A percentile compares a stretch with the other conserved stretches of the same genome.
phyloP scores from a whole-genome alignment of 2,329 filamentous ascomycete species.

The Harringtonia aguacate region DNA sequence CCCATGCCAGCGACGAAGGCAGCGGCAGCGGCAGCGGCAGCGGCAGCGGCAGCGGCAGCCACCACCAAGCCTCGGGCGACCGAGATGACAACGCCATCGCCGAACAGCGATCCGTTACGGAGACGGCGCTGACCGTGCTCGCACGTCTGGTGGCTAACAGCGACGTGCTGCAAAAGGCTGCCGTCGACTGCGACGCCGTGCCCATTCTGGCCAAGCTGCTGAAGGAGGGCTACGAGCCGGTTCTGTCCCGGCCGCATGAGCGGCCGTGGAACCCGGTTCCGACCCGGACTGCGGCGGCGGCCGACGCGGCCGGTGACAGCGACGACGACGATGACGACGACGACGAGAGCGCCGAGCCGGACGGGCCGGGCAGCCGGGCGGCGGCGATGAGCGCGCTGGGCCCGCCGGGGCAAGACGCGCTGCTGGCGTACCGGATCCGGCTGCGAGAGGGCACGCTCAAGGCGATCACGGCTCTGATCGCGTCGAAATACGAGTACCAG shows the following conservation, averaged over 20 bases:
- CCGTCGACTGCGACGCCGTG: conserved; percentile 52
- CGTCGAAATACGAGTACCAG: conserved; percentile 73
- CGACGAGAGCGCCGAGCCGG: neutral
- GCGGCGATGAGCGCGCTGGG: conserved; percentile 36
- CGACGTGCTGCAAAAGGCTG: conserved; percentile 68
- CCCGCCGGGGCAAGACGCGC: conserved; percentile 46
- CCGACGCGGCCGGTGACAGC: neutral
- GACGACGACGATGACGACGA: neutral
- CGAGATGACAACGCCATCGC: conserved; percentile 27
- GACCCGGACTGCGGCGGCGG: conserved; percentile 5
- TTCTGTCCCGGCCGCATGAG: conserved; percentile 19
- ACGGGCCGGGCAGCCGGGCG: conserved; percentile 14
- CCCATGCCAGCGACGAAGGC: too few species aligned
- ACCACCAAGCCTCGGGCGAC: conserved; percentile 3
- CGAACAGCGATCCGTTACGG: conserved; percentile 43
- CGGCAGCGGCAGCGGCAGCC: conserved; percentile 14
- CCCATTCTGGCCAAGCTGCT: conserved; percentile 36
- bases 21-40: conserved; percentile 19
- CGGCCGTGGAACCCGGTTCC: conserved; percentile 26
- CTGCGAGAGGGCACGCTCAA: conserved; percentile 67
- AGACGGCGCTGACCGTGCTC: conserved; percentile 64
- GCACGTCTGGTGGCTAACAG: conserved; percentile 71
- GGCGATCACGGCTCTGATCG: conserved; percentile 70
- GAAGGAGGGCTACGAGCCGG: conserved; percentile 38
- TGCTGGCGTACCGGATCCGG: conserved; percentile 58